Conservation (phyloP, 2,329 filamentous ascomycete genomes). For the Epichloe festucae region DNA sequence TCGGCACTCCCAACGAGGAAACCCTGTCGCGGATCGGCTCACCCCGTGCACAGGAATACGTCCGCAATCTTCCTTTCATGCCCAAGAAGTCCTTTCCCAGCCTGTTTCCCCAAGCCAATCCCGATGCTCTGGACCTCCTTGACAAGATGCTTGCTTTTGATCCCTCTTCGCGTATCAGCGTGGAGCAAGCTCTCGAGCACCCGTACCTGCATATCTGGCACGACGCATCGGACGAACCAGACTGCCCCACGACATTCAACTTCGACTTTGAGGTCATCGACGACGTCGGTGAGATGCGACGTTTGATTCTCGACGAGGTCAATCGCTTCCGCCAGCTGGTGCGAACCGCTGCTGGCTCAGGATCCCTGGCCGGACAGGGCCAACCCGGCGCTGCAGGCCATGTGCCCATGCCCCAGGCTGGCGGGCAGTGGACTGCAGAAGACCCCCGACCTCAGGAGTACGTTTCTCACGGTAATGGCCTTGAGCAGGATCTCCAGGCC, state of each 20-base stretch:
- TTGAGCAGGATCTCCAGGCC: constrained; percentile 47
- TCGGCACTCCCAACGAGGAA: constrained; percentile 92
- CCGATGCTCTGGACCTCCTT: constrained; percentile 85
- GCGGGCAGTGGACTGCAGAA: constrained; percentile 43
- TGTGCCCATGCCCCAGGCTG: constrained; percentile 40
- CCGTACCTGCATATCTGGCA: constrained; percentile 97
- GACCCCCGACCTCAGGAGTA: constrained; percentile 50
- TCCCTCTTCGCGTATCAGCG: constrained; percentile 80
- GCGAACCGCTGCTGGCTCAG: constrained; percentile 33
- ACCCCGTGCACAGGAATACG: constrained; percentile 92
- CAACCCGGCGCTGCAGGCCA: constrained; percentile 27
- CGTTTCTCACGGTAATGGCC: constrained; percentile 30
- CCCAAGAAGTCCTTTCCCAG: constrained; percentile 79
- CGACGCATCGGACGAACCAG: constrained; percentile 88
- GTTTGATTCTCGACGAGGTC: constrained; percentile 96
- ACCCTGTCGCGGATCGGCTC: constrained; percentile 89
- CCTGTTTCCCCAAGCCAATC: constrained; percentile 86
- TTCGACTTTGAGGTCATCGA: constrained; percentile 98
- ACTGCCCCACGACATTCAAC: constrained; percentile 88
- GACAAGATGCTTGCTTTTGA: constrained; percentile 98
- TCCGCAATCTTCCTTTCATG: constrained; percentile 91
- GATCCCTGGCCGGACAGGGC: constrained; percentile 19
- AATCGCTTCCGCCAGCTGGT: constrained; percentile 62
- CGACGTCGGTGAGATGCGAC: constrained; percentile 87
- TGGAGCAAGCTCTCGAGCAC: constrained; percentile 92